Evolutionary conservation across 768 basidiomycete genomes (phyloP).

Genomic region (Suillus subluteus): DNA sequence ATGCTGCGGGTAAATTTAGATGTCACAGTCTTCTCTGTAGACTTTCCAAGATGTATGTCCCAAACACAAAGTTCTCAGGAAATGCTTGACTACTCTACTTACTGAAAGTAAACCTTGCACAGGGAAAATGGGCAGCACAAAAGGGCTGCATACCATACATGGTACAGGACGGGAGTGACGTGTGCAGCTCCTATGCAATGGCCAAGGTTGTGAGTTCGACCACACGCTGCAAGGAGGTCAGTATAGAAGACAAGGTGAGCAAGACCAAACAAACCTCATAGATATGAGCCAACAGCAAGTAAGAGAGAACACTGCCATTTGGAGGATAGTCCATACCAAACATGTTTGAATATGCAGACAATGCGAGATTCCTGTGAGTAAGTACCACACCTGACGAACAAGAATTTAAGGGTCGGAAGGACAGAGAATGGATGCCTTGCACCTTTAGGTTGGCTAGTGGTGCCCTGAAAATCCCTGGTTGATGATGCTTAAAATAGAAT

Average conservation of each 20-base stretch:
- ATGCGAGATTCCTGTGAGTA: slow-evolving; percentile 68
- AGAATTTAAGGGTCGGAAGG: slow-evolving; percentile 5
- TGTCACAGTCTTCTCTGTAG: no score
- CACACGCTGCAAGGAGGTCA: slow-evolving; percentile 46
- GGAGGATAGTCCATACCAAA: slow-evolving; percentile 53
- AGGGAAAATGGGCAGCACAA: no score
- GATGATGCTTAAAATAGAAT: slow-evolving; percentile 2
- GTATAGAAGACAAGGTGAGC: slow-evolving; percentile 10
- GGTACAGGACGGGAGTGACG: no score
- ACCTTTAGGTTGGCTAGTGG: slow-evolving; percentile 85
- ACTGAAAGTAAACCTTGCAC: no score
- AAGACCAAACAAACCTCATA: slow-evolving; percentile 65
- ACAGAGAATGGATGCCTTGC: slow-evolving; percentile 8
- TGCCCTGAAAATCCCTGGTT: slow-evolving; percentile 54
- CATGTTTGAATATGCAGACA: slow-evolving; percentile 60
- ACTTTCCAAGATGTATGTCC: no score
- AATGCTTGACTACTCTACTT: no score
- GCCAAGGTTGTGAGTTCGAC: slow-evolving; percentile 62
- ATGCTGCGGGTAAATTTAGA: no score
- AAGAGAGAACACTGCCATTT: slow-evolving; percentile 60
- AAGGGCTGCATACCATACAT: no score
- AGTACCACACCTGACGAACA: slow-evolving; percentile 67
- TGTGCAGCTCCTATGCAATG: no score
- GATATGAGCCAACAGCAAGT: slow-evolving; percentile 88
- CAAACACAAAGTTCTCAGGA: no score